Base-by-base conservation (phyloP, 495 filamentous ascomycete species). In the Hyaloscypha finlandica region DNA sequence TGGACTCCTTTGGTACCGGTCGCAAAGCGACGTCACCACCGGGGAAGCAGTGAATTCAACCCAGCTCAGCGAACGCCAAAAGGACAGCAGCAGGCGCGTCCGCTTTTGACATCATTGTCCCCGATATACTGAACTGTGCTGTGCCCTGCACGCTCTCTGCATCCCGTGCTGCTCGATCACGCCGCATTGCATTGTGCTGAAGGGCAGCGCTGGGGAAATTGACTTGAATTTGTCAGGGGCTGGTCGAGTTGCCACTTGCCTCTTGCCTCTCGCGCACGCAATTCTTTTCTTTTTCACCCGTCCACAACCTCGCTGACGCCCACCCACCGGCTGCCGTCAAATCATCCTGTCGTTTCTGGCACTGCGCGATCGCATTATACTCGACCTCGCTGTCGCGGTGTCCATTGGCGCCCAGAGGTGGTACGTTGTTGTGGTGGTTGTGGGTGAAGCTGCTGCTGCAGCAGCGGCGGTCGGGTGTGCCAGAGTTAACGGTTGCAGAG, bases 151-250 rank as follows among this genome's bases (percentile, higher is more conserved):
- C 9, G 16, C 42, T 19, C 11, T 48, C 4, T 19, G 9, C 42
- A 48, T 48, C 42, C 42, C 42, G 42, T 48, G 42, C 42, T 16
- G 42, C 42, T 48, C 4, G 42, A 48, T 48, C 42, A 14, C 42
- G 42, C 42, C 12, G 35, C 51, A 53, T 53, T 53, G 51, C 51
- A 53, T 56, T 29, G 53, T 25, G 29, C 1, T 29, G 29, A 56
- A 56, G 29, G 42, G 4, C 8, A 56, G 53, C 22, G 29, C 53
- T 56, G 53, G 53, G 53, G 53, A 37, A 22, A 64, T 37, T 64
- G 61, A 59, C 52, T 66, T 60, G 61, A 51, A 66, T 66, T 60
- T 66, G 64, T 66, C 64, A 66, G 64, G 64, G 64, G 64, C 64
- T 53, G 55, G 25, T n/a, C 14, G 29, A 11, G 64, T 60, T 53